Conservation (phyloP, 1,284 basidiomycete genomes). For the Ganoderma sinense region DNA sequence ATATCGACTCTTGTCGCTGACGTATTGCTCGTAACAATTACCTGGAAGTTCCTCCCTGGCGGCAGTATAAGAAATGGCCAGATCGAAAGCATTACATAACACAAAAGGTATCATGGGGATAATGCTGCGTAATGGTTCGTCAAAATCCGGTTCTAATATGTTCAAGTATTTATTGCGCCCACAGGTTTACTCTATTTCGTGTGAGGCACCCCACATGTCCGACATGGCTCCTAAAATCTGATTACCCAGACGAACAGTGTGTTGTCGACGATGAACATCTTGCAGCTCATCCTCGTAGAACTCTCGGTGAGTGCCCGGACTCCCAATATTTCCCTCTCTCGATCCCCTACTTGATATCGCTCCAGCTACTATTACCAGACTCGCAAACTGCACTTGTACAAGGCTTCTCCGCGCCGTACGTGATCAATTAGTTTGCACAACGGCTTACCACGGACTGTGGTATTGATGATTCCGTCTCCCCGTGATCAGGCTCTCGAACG, state of each 20-base stretch:
- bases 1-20: neutral
- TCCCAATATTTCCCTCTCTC: neutral
- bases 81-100: neutral
- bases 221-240: neutral
- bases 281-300: neutral
- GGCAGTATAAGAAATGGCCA: neutral
- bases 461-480: neutral
- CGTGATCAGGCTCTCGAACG: neutral
- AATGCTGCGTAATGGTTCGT: neutral
- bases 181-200: neutral
- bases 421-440: neutral
- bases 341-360: neutral
- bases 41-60: neutral
- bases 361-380: neutral
- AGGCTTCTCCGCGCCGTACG: neutral
- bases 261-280: neutral
- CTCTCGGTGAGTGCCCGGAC: neutral
- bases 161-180: neutral
- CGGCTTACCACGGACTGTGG: neutral
- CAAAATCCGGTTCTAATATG: neutral
- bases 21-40: neutral
- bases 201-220: neutral
- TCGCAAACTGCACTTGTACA: neutral
- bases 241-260: neutral
- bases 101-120: neutral